Conservation (phyloP, 306 rosid genomes). For the Arachis hypogaea region DNA sequence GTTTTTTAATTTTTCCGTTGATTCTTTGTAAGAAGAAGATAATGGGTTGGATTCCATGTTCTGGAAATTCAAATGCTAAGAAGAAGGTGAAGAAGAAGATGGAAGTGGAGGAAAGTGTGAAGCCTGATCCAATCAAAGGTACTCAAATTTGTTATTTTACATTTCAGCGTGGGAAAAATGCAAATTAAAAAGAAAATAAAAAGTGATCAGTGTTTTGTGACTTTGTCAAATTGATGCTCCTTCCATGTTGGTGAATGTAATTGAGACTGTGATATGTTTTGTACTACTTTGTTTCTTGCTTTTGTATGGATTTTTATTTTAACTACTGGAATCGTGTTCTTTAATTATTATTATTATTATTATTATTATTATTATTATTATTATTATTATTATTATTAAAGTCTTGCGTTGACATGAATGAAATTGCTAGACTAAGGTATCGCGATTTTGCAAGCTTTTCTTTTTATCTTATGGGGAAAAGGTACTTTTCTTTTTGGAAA, state of each 20-base stretch:
- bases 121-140: slow-evolving; percentile 73
- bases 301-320: slow-evolving; percentile 32
- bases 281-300: slow-evolving; percentile 28
- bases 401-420: slow-evolving; percentile 9
- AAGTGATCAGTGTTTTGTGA: slow-evolving; percentile 18
- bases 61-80: slow-evolving; percentile 65
- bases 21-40: slow-evolving; percentile 3
- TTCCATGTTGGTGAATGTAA: slow-evolving; percentile 2
- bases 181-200: not conserved
- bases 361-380: too few relatives aligned
- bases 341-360: not conserved
- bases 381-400: not conserved
- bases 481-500: not conserved
- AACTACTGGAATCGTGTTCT: slow-evolving; percentile 1
- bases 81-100: slow-evolving; percentile 52
- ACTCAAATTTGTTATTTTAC: not conserved
- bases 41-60: slow-evolving; percentile 94
- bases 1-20: slow-evolving; percentile 29
- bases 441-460: slow-evolving; percentile 9
- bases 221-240: slow-evolving; percentile 31
- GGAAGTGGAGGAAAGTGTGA: slow-evolving; percentile 44
- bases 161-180: not conserved
- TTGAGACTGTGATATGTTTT: slow-evolving; percentile 29
- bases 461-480: not conserved
- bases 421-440: slow-evolving; percentile 9